A percentile compares a stretch with the other conserved stretches of the same genome.
Evolutionary conservation across 2,329 filamentous ascomycete species (phyloP).

Genomic region (Fusarium fracticaudum): DNA sequence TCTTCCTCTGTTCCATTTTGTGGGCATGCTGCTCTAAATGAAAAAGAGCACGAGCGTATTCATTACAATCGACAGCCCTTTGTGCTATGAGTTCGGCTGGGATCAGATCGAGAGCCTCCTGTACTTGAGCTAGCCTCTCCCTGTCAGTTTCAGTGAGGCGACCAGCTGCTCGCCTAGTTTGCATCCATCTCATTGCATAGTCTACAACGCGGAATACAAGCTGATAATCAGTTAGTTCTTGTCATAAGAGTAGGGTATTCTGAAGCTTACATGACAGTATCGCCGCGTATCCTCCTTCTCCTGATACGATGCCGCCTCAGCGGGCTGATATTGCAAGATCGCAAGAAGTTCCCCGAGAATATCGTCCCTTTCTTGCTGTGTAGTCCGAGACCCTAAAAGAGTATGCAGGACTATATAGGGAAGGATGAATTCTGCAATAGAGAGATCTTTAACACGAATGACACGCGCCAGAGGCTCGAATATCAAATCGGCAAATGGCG

Average conservation of each 20-base stretch:
- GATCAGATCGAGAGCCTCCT: conserved; percentile 67
- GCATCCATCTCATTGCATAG: conserved; percentile 90
- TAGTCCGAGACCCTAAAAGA: conserved; percentile 73
- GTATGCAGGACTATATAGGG: conserved; percentile 89
- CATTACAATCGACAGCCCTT: conserved; percentile 91
- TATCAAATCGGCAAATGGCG: conserved; percentile 76
- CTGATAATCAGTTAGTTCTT: conserved; percentile 54
- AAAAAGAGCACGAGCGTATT: conserved; percentile 90
- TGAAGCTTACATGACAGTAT: conserved; percentile 80
- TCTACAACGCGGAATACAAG: conserved; percentile 91
- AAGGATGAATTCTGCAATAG: conserved; percentile 86
- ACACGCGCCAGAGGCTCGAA: conserved; percentile 85
- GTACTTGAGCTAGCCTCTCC: conserved; percentile 59
- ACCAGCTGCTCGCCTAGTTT: conserved; percentile 67
- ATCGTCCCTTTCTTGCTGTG: conserved; percentile 68
- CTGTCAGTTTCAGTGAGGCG: conserved; percentile 53
- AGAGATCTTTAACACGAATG: conserved; percentile 85
- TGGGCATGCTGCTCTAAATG: conserved; percentile 92
- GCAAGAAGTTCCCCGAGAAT: conserved; percentile 78
- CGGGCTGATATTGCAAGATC: conserved; percentile 72
- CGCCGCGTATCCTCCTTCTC: conserved; percentile 81
- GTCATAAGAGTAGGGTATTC: neutral
- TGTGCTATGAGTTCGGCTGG: conserved; percentile 79
- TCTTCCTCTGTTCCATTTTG: conserved; percentile 56
- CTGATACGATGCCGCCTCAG: conserved; percentile 62